Base-by-base conservation (phyloP, 768 basidiomycete species). In the Podaxis carcinomalis region DNA sequence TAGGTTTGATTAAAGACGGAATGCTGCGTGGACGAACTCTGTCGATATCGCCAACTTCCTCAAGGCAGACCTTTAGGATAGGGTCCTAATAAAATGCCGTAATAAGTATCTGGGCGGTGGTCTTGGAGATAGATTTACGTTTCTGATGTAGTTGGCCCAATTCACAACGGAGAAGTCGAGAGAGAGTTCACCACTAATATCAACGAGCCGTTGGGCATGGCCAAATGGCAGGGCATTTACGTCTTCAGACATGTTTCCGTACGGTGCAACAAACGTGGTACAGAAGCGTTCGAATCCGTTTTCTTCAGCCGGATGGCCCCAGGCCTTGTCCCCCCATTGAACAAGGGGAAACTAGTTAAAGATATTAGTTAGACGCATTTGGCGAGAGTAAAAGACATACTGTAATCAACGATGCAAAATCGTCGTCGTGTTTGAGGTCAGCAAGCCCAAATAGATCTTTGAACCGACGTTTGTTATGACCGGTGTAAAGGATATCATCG, bases 401-500 rank as follows among this genome's bases (percentile, higher is more conserved):
- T 73, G 81, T 76, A 16, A 95, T 72, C 0, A 92, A 70, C 9
- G 88, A 84, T 19, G 74, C 88, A 67, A 94, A 93, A 69, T 93
- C 93, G 2, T 86, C 84, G 59, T 93, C 88, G 61, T 90, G 84
- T 57, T 84, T 70, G 40, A 95, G 73, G 14, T 73, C 83, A 3
- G 73, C 74, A 1, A 95, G 77, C 5, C 93, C 94, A 66, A 98
- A 96, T 25, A 93, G 73, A 0, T 72, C 74, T 70, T 95, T 95
- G 59, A 95, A 73, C 10, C 74, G 69, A 1, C 66, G 70, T 9
- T 82, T 82, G 25, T 86, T 63, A 36, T 74, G 60, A 0, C 81
- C 77, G 7, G 77, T 63, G 44, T 75, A 73, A 28, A 93, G 80
- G 25, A 91, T 74, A 11, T 68, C 53, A 67, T 94, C 92, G 62